Evolutionary conservation across 306 rosid species (phyloP), one percentile per base, ranked within the genome.

Genomic region (Parietaria judaica): DNA sequence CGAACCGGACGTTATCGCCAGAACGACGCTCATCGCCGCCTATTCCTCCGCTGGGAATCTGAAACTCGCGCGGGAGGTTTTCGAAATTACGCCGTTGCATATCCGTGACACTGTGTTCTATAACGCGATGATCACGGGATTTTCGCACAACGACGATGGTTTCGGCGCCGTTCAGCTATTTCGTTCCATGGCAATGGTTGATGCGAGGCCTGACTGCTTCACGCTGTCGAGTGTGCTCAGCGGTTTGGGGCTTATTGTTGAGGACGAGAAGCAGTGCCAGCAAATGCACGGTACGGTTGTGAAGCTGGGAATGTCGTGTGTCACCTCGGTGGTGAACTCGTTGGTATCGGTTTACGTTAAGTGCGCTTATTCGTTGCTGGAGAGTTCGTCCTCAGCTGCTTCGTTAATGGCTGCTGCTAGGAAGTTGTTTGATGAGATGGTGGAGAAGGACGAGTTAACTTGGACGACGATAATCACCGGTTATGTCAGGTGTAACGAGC

Each of bases 401-500:
- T 52, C 37, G 15, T 41, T 70, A 68, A 49, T 70, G 64, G 51
- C 14, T 36, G 47, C 50, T 3, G 74, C 74, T 13, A 61, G 74
- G 63, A 70, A 47, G 34, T 16, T 70, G 74, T 70, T 70, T 56
- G 68, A 70, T 55, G 74, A 70, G 6, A 70, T 70, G 74, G 41
- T 45, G 4, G 36, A 45, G 38, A 70, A 45, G 52, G 68, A 62
- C 45, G 74, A 70, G 46, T 38, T 70, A 0, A 44, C 74, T 0
- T 70, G 67, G 74, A 62, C 68, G 6, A 70, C 74, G 7, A 70
- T 70, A 52, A 62, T 70, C 7, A 61, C 74, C 7, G 74, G 68
- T 4, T 70, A 70, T 31, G 63, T 70, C 34, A 61, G 56, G 63
- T 53, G 51, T 3, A 53, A 54, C 4, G 74, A 70, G 44, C 68